These are phyloP conservation scores for Sphaerobolus stellatus DNA, from an alignment of 1,284 basidiomycete species.

Conservation along the genomic window DNA sequence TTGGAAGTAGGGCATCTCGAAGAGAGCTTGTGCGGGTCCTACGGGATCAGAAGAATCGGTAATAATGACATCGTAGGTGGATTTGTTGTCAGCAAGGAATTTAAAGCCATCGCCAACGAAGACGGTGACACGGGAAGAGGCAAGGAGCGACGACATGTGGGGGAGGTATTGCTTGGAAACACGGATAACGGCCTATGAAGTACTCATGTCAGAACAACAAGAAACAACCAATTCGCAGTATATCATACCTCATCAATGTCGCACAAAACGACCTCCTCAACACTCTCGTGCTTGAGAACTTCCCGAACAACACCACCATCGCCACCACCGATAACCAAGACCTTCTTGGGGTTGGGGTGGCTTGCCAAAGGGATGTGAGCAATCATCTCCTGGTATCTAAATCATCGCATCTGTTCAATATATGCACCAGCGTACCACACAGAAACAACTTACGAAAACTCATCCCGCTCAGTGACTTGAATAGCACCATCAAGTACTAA, in stretches of 20 bases:
- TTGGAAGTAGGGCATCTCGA: slow-evolving; percentile 97
- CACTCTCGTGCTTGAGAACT: slow-evolving; percentile 93
- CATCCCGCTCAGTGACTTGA: slow-evolving; percentile 96
- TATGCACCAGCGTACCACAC: too few relatives aligned
- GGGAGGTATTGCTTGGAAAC: slow-evolving; percentile 94
- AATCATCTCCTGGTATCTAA: slow-evolving; percentile 99
- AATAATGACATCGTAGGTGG: slow-evolving; percentile 96
- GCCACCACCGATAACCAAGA: slow-evolving; percentile 96
- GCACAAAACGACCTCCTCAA: slow-evolving; percentile 92
- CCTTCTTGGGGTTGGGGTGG: slow-evolving; percentile 95
- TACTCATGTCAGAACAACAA: slow-evolving; percentile 6
- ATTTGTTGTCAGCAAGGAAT: slow-evolving; percentile 88
- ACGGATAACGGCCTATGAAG: slow-evolving; percentile 85
- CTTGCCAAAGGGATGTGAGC: slow-evolving; percentile 92
- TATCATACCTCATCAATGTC: slow-evolving; percentile 90
- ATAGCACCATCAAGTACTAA: slow-evolving; percentile 95
- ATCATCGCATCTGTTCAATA: too few relatives aligned
- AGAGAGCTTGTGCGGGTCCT: slow-evolving; percentile 91
- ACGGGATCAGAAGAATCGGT: slow-evolving; percentile 99
- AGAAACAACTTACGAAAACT: slow-evolving; percentile 91
- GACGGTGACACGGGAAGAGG: slow-evolving; percentile 84
- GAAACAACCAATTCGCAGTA: neutral
- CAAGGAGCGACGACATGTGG: slow-evolving; percentile 87
- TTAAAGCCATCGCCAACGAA: slow-evolving; percentile 96
- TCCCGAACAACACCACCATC: slow-evolving; percentile 97